Evolutionary conservation across 2,329 filamentous ascomycete genomes (phyloP), one percentile per base, ranked within the genome.

Genomic region (Stagonosporopsis cucurbitacearum): DNA sequence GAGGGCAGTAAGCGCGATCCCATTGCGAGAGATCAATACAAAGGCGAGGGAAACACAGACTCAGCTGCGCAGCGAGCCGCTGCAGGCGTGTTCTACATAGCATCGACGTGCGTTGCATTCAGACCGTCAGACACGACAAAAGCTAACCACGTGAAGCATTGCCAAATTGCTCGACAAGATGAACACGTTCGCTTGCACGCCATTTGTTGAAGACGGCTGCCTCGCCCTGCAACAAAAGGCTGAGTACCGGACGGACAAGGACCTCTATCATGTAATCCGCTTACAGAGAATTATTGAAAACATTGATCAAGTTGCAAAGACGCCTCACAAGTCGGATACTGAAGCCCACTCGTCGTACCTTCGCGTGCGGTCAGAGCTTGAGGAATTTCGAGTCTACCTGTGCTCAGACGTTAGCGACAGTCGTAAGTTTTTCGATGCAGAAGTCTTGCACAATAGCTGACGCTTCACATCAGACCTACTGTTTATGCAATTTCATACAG

Each of bases 41-140:
- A 50, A 15, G 52, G 52, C 41, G 46, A 46, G n/a, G n/a, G 49
- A 47, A 47, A 54, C 60, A 13, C 73, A 70, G 68, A 73, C 3
- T 52, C 60, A n/a, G 79, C 80, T 22, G 78, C 79, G 49, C 75
- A 79, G 47, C 72, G 79, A 42, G 78, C 79, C 2, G 70, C 79
- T 12, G 74, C 76, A 3, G 79, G 78, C 4, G 75, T 77, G 25
- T 81, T 77, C 57, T 79, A 78, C 56, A 62, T 81, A 12, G 75
- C 76, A 11, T 78, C 77, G 5, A 71, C 73, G 78, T 79, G 61
- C 57, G 73, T 68, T n/a, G 42, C 22, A 12, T 17, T 15, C 6
- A 1, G n/a, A 3, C 2, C 8, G 4, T 7, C 17, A 4, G 3
- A 23, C 1, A 7, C 15, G 5, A 13, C 42, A n/a, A n/a, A 20